These are phyloP conservation scores for Pichia terricola DNA, from an alignment of 1,139 yeast genomes.

Conservation along the genomic window DNA sequence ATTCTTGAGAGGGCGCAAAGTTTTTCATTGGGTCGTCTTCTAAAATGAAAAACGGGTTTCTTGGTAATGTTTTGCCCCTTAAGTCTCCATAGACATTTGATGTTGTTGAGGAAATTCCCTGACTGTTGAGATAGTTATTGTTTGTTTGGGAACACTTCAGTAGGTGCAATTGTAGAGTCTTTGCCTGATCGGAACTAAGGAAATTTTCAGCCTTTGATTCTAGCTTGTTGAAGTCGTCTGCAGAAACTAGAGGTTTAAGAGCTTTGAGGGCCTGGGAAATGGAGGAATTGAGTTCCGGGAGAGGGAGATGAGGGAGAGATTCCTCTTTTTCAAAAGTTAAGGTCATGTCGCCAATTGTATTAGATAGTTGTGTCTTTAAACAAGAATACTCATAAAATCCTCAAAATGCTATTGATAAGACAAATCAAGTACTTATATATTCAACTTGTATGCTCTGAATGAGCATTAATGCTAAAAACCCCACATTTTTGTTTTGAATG, in stretches of 20 bases:
- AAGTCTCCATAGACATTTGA: conserved; percentile 60
- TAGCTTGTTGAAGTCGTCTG: conserved; percentile 34
- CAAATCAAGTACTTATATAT: too few species aligned
- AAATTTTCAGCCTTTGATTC: conserved; percentile 37
- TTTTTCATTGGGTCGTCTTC: conserved; percentile 67
- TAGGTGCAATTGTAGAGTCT: conserved; percentile 44
- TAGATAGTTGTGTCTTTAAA: too few species aligned
- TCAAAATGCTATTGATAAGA: too few species aligned
- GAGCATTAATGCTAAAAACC: too few species aligned
- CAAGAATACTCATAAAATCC: too few species aligned
- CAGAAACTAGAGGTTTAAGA: conserved; percentile 39
- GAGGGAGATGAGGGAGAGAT: conserved; percentile 40
- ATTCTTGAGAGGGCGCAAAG: conserved; percentile 48
- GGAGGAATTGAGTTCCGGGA: conserved; percentile 40
- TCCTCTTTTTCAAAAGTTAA: conserved; percentile 24
- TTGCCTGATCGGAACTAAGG: conserved; percentile 31
- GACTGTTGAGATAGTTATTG: conserved; percentile 48
- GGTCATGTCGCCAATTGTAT: conserved; percentile 8
- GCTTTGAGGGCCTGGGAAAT: conserved; percentile 39
- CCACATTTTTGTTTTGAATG: too few species aligned
- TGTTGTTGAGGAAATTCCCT: conserved; percentile 46
- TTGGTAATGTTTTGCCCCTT: conserved; percentile 57
- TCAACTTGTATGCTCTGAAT: too few species aligned
- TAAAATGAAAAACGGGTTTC: conserved; percentile 63
- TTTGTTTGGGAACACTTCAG: conserved; percentile 32